Evolutionary conservation across 2,329 filamentous ascomycete genomes (phyloP).

Genomic region (Diplodia scrobiculata): DNA sequence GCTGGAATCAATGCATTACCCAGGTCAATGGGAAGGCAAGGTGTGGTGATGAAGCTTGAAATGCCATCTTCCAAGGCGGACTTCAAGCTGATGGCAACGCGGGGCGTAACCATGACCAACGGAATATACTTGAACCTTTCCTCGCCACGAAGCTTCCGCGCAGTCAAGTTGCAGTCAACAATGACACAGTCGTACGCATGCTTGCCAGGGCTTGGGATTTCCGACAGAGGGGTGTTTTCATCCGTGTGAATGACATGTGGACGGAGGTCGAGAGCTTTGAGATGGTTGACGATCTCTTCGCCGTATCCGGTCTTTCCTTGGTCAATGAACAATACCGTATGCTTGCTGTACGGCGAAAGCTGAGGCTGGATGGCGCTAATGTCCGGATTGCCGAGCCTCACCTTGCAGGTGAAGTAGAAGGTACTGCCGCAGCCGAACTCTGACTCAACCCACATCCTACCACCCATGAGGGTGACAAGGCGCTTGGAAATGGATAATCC

Average conservation of each 20-base stretch:
- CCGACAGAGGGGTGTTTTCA: constrained; percentile 60
- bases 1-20: constrained; percentile 96
- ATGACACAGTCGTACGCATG: constrained; percentile 91
- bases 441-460: constrained; percentile 94
- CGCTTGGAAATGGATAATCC: constrained; percentile 94
- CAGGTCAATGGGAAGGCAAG: constrained; percentile 88
- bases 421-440: constrained; percentile 87
- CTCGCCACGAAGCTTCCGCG: constrained; percentile 78
- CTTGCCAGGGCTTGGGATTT: constrained; percentile 36
- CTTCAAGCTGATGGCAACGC: constrained; percentile 89
- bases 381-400: constrained; percentile 79
- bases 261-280: constrained; percentile 74
- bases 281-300: constrained; percentile 74
- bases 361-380: constrained; percentile 77
- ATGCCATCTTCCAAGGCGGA: constrained; percentile 93
- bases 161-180: constrained; percentile 89
- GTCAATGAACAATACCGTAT: constrained; percentile 92
- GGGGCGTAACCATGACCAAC: constrained; percentile 85
- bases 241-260: constrained; percentile 84
- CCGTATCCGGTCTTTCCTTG: constrained; percentile 80
- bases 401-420: constrained; percentile 95
- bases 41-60: constrained; percentile 98
- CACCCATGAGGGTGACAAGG: constrained; percentile 93
- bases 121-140: constrained; percentile 98
- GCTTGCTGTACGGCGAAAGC: constrained; percentile 85